Base-by-base conservation (phyloP, 192 early-diverging fungal species). In the Podila epicladia region DNA sequence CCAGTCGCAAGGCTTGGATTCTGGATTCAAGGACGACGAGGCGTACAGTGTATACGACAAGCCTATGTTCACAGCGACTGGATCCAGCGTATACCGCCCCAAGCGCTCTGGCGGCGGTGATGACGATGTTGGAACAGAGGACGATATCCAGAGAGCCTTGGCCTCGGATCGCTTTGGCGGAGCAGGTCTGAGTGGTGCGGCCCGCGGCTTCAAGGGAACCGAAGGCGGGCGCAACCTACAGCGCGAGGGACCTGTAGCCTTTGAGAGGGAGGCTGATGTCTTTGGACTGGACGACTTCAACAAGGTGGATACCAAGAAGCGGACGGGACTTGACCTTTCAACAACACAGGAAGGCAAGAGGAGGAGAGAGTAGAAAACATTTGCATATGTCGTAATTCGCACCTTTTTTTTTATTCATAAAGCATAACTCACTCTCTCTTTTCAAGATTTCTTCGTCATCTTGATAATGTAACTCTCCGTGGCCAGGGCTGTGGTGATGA, bases 1-100 rank as follows among this genome's bases (percentile, higher is more conserved):
- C n/a, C n/a, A n/a, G n/a, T n/a, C n/a, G n/a, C n/a, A n/a, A n/a
- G n/a, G n/a, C n/a, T n/a, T n/a, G n/a, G n/a, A n/a, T n/a, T n/a
- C n/a, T n/a, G n/a, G n/a, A n/a, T n/a, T n/a, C n/a, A n/a, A n/a
- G n/a, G n/a, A n/a, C n/a, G n/a, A n/a, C n/a, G n/a, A n/a, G n/a
- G n/a, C n/a, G 4, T 99, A 99, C 79, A 92, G 92, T 64, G 67
- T 97, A 9, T 99, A 99, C 75, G 98, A 99, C 83, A 99, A 98
- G 84, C 96, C 97, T 31, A 84, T 99, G 66, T 99, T 99, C 77
- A 83, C 73, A 9, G 83, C 90, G 29, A 86, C 87, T 8, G 85
- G 82, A 13, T 89, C 88, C 5, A 87, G 87, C 35, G 94, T 95
- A 22, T 99, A 99, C 86, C 86, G 92, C 50, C 97, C 96, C 24